phyloP scores from a whole-genome alignment of 305 asterid genomes.

The Rubia balearica region DNA sequence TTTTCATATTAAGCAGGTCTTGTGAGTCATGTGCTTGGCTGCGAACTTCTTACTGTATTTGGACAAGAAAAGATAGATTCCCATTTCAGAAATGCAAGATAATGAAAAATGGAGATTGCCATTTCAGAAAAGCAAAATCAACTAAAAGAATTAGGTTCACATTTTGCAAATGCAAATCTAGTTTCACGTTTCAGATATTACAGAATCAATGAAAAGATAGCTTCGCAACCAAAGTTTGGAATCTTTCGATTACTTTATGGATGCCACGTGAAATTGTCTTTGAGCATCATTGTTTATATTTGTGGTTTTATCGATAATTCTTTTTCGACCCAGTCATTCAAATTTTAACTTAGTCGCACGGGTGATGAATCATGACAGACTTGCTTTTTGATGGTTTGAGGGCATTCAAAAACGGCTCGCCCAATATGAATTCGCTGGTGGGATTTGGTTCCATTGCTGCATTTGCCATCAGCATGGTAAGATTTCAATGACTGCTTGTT shows the following conservation, averaged over 20 bases:
- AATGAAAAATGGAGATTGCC: background rate
- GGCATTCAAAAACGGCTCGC: conserved; percentile 83
- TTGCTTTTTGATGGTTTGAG: conserved; percentile 79
- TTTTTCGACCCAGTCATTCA: background rate
- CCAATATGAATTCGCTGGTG: conserved; percentile 97
- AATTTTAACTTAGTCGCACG: conserved; percentile 15
- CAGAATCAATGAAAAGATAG: too few species aligned
- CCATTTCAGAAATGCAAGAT: too few species aligned
- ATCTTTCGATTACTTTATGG: background rate
- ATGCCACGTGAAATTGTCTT: background rate
- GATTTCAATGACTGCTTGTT: conserved; percentile 22
- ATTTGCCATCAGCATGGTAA: conserved; percentile 86
- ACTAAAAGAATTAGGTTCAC: background rate
- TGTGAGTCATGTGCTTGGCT: background rate
- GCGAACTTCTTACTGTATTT: background rate
- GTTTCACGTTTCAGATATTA: background rate
- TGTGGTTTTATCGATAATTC: background rate
- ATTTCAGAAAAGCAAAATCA: background rate
- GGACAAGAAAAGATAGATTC: background rate
- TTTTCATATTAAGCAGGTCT: too few species aligned
- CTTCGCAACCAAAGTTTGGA: too few species aligned
- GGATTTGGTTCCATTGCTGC: conserved; percentile 96
- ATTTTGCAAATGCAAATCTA: background rate
- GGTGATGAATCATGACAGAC: conserved; percentile 38
- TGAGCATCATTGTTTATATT: background rate